Evolutionary conservation across 225 moss, liverwort and hornwort species (phyloP), one percentile per base, ranked within the genome.

Genomic region (Neckera pumila): DNA sequence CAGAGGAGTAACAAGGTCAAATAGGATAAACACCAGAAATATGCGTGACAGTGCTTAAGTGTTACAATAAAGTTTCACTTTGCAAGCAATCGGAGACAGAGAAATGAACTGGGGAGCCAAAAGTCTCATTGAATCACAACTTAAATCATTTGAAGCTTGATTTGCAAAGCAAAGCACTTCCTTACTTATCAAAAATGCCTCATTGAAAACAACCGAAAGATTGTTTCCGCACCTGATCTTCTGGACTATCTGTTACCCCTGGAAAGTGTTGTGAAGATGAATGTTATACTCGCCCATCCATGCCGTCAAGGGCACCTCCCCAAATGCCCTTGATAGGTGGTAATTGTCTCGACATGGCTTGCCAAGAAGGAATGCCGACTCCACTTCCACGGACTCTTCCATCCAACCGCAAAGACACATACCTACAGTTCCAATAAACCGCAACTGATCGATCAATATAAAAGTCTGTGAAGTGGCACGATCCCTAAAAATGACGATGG

Each of bases 341-440:
- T 84, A 98, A 88, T 86, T 98, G 98, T 60, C 92, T 87, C 40
- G 95, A 86, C 94, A 98, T 94, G 58, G 92, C 96, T 87, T 91
- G 92, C 98, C 98, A 98, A 69, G 97, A 95, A 73, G 98, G 98
- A 71, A 95, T 80, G 74, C 96, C 97, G 13, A 98, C 92, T 86
- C 98, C 98, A 89, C 98, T 98, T 92, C 95, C 98, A 91, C 98
- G 96, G 51, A 98, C 98, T 84, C 98, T 90, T 85, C 98, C 98
- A 91, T 98, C 98, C 93, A 98, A 87, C 76, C 98, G 92, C 85
- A 98, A 88, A 19, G 98, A 98, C 76, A 98, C 93, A 87, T 98
- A 98, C 92, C 97, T 98, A 90, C 83, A 83, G 63, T n/a, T 63
- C 42, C 71, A 72, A 62, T 28, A 40, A 74, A 63, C 60, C 61